Evolutionary conservation across 2,329 filamentous ascomycete species (phyloP), one percentile per base, ranked within the genome.

Genomic region (Zarea fungicola): DNA sequence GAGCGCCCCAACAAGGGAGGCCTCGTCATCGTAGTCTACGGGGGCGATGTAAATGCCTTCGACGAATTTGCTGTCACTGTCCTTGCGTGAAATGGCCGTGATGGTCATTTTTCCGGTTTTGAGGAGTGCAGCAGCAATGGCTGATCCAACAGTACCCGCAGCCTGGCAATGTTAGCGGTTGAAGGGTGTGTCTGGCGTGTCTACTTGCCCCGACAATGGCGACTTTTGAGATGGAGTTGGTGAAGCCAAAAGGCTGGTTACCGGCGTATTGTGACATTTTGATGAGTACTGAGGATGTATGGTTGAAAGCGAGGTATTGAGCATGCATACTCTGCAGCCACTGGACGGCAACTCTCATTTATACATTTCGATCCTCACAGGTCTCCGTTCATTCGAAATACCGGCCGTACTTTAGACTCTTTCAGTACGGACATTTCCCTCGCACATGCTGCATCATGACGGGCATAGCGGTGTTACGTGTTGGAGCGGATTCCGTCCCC

Each of bases 1-100:
- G 3, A 84, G 71, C 3, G 77, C 78, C 1, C 61, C 58, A 1
- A 77, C 66, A 8, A 84, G 56, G 1, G 72, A 66, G 1, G 60
- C 55, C 21, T 68, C 59, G 43, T 73, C 64, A 36, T 66, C 60
- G 53, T 77, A 78, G 58, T 76, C 67, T 18, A 81, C 66, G 2
- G 55, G 43, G 31, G 62, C 66, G 21, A 69, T 57, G 3, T 62
- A 62, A 23, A 78, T 67, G n/a, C 74, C 73, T 1, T 65, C 55
- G 3, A 78, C 76, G 4, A 78, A 57, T n/a, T 56, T 63, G 54
- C 60, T 66, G 2, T 54, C 51, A 58, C 73, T 76, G 45, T 60
- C 66, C 9, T 59, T 56, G 37, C 74, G 74, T 5, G 70, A 69
- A 29, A 76, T 60, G 10, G 71, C 74, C 0, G 73, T 77, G 21